Evolutionary conservation across 495 filamentous ascomycete species (phyloP).

Genomic region (Haplographium delicatum): DNA sequence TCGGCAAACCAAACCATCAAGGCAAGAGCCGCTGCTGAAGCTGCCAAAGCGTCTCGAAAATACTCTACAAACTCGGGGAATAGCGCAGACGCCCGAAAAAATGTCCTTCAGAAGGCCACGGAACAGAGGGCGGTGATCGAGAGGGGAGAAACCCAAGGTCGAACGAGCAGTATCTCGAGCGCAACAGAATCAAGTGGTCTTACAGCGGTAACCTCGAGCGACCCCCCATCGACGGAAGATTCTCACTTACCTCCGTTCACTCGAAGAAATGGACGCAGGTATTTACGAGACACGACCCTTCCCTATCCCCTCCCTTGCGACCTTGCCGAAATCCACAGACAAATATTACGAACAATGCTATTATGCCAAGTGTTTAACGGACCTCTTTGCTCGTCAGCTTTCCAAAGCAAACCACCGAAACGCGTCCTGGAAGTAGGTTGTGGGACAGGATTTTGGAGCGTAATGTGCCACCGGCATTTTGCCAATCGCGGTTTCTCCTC

Average conservation of each 20-base stretch:
- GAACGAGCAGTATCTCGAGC: conserved; percentile 24
- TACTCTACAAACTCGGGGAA: conserved; percentile 16
- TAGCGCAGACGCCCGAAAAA: conserved; percentile 17
- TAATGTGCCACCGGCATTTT: conserved; percentile 75
- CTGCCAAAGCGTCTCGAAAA: conserved; percentile 13
- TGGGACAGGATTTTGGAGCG: conserved; percentile 85
- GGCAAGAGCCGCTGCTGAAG: conserved; percentile 15
- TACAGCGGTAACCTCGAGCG: conserved; percentile 21
- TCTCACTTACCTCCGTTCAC: conserved; percentile 57
- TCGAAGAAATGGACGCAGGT: conserved; percentile 70
- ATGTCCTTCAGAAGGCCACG: conserved; percentile 12
- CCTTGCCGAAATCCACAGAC: conserved; percentile 79
- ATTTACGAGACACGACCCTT: conserved; percentile 68
- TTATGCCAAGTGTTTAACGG: conserved; percentile 74
- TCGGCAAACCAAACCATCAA: conserved; percentile 24
- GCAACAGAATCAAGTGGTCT: conserved; percentile 21
- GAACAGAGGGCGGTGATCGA: conserved; percentile 14
- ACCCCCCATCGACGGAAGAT: conserved; percentile 13
- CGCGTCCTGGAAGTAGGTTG: conserved; percentile 85
- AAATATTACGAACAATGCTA: conserved; percentile 78
- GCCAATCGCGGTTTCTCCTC: conserved; percentile 49
- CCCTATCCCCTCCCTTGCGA: conserved; percentile 85
- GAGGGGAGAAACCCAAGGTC: conserved; percentile 11
- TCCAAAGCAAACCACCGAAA: conserved; percentile 59
- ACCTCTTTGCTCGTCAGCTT: conserved; percentile 67